phyloP scores from a whole-genome alignment of 2,329 filamentous ascomycete species.

The Sporothrix luriei region DNA sequence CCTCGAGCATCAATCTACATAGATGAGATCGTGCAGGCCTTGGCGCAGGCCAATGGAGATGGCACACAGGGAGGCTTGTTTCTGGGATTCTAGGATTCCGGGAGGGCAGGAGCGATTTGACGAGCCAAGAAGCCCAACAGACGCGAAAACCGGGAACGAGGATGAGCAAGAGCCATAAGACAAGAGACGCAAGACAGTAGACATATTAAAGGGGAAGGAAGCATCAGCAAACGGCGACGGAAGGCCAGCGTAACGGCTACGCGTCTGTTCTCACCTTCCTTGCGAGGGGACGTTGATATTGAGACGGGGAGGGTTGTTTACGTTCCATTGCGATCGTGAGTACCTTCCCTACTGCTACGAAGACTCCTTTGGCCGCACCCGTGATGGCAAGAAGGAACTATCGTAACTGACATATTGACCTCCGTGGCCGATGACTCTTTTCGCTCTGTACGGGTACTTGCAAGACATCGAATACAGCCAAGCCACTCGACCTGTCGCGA shows the following conservation, averaged over 20 bases:
- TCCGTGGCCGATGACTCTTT: background rate
- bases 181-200: conserved; percentile 14
- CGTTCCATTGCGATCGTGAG: background rate
- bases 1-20: background rate
- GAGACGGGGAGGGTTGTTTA: background rate
- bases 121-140: background rate
- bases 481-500: background rate
- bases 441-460: background rate
- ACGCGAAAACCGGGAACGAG: background rate
- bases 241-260: background rate
- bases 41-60: background rate
- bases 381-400: background rate
- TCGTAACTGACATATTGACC: background rate
- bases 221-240: conserved; percentile 17
- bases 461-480: too few relatives aligned
- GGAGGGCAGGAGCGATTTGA: conserved; percentile 11
- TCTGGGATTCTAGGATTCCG: background rate
- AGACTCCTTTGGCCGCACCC: background rate
- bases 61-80: background rate
- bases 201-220: conserved; percentile 28
- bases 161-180: background rate
- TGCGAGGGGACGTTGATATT: background rate
- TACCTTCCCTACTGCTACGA: background rate
- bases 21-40: conserved; percentile 18
- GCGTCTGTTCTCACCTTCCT: conserved; percentile 1